Base-by-base conservation (phyloP, 192 early-diverging fungal genomes). In the Geranomyces variabilis region DNA sequence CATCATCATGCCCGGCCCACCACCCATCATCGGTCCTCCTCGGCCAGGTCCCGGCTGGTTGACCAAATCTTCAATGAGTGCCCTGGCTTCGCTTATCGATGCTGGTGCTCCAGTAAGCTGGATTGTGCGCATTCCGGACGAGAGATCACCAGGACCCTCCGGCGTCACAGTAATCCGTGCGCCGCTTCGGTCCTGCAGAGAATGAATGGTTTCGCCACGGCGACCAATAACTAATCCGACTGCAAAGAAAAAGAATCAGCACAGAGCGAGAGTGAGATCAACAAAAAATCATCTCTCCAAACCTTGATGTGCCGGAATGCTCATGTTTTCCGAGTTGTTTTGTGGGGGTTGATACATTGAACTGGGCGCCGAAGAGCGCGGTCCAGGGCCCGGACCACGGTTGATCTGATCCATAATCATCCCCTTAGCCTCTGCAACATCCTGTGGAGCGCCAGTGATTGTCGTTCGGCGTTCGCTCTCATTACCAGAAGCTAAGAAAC, bases 151-250 rank as follows among this genome's bases (percentile, higher is more conserved):
- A 22, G 70, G 59, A 9, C 83, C 81, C 15, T 75, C 73, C 8
- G 53, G 65, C 6, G 43, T 45, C 57, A 94, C 87, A 72, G 89
- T 89, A 9, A 96, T 88, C 17, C 84, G 79, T 46, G 90, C 91
- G 13, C 92, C 91, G 21, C 90, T 87, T 26, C 79, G 81, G 67
- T 85, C 83, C 77, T 96, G 92, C 66, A 96, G 87, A 57, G 84
- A 78, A 70, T 91, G 87, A 65, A 96, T 78, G 71, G 93, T 93
- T 69, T 92, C 92, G 21, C 94, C 94, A 28, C 88, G 72, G n/a
- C 65, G 56, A 5, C 83, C 83, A 79, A 96, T 96, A 14, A 96
- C 88, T 33, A 93, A 79, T 0, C 94, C 94, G 8, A 96, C 93
- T 90, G 29, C 8, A 56, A 45, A 28, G 31, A 61, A 63, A 15